Evolutionary conservation across 1,284 basidiomycete species (phyloP), one percentile per base, ranked within the genome.

Genomic region (Pseudozyma hubeiensis): DNA sequence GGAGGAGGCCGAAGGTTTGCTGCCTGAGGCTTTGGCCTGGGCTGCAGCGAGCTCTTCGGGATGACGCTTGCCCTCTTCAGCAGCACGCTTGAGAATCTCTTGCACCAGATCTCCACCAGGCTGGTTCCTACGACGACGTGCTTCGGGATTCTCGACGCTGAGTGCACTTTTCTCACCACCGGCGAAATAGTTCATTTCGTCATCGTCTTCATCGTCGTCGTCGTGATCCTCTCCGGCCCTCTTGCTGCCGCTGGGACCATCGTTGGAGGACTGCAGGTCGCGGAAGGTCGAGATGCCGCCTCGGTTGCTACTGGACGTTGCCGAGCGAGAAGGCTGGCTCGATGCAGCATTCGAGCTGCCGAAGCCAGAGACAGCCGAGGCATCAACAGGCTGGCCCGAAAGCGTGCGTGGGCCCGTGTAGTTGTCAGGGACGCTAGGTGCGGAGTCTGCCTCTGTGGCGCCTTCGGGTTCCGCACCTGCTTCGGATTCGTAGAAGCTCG

Each of bases 141-240:
- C 75, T 53, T 85, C 83, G 4, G 95, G 96, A 81, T 94, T 93
- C 85, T 97, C 90, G 0, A 99, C 89, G 3, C 91, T 92, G 40
- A 99, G 88, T 0, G 94, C 96, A 85, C 94, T 97, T 31, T 78
- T 73, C 57, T 83, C 83, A 24, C 84, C 84, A 13, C 84, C 84
- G 11, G 84, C 73, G 63, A 73, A 85, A 44, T 83, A 70, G 54
- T 85, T 81, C 47, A 80, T 70, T 43, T 81, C 79, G 35, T 80
- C 80, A 33, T 75, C 66, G 29, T 72, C 65, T 6, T 72, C 79
- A n/a, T 75, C 68, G 6, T 74, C 79, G 9, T 75, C 79, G 10
- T 81, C 81, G 5, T 70, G 64, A 34, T 78, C 78, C 14, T 73
- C 73, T n/a, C 60, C 70, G 40, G 51, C 68, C 40, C 65, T 45